Evolutionary conservation across 306 rosid genomes (phyloP).

Genomic region (Malus fusca): DNA sequence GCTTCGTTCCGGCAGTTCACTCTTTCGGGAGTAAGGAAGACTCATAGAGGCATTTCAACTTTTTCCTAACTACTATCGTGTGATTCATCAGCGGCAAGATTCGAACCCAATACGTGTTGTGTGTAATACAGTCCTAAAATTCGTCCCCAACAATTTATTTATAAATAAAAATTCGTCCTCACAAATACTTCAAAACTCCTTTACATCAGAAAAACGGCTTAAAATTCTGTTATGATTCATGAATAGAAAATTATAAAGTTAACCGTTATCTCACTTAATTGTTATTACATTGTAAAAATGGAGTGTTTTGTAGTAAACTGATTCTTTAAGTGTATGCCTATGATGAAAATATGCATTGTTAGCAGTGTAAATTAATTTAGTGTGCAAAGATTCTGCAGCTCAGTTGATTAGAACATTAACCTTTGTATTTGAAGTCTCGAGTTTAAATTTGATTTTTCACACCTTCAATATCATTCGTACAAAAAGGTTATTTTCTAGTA

Average conservation of each 20-base stretch:
- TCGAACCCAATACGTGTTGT: accelerated
- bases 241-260: no score
- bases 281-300: neutral
- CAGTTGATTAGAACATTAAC: no score
- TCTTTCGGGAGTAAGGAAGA: accelerated
- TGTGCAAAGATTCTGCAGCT: no score
- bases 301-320: neutral
- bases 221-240: no score
- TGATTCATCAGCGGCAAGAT: accelerated
- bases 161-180: no score
- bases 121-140: accelerated
- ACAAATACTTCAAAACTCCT: no score
- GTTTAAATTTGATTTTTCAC: neutral
- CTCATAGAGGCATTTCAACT: no score
- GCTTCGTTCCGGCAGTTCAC: accelerated
- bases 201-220: no score
- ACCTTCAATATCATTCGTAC: no score
- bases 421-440: neutral
- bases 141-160: no score
- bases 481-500: neutral
- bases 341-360: neutral
- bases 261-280: no score
- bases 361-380: no score
- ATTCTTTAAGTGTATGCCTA: neutral
- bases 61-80: accelerated